These are phyloP conservation scores for Pseudopyricularia cyperi DNA, from an alignment of 2,329 filamentous ascomycete genomes.

Conservation along the genomic window DNA sequence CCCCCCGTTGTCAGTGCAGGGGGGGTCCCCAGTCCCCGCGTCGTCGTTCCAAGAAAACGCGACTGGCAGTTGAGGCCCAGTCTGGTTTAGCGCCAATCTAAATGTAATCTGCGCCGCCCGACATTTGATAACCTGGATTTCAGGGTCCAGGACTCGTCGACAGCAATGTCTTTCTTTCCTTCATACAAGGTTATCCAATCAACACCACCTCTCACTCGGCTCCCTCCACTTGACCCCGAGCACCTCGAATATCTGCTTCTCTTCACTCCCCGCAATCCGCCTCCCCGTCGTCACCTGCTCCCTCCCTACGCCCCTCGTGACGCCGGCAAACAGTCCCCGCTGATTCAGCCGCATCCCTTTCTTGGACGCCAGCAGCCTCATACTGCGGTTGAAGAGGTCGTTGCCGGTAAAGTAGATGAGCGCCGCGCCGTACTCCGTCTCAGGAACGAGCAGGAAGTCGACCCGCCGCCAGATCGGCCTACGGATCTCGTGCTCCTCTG, in stretches of 20 bases:
- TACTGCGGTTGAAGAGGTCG: conserved; percentile 84
- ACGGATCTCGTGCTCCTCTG: background rate
- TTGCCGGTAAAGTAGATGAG: conserved; percentile 94
- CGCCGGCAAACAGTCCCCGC: conserved; percentile 60
- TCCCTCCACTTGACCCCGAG: conserved; percentile 77
- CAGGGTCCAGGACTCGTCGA: background rate
- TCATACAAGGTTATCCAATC: conserved; percentile 10
- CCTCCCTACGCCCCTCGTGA: conserved; percentile 44
- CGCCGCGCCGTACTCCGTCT: conserved; percentile 67
- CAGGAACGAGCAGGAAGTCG: conserved; percentile 74
- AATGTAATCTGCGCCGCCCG: too few species aligned
- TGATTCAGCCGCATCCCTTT: conserved; percentile 82
- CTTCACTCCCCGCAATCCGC: conserved; percentile 60
- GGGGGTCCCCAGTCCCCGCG: too few species aligned
- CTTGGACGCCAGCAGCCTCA: conserved; percentile 61
- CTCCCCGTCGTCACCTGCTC: conserved; percentile 53
- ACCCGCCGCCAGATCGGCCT: conserved; percentile 60
- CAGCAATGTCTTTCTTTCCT: background rate
- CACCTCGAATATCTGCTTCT: conserved; percentile 69
- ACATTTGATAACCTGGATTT: background rate
- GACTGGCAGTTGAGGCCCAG: too few species aligned
- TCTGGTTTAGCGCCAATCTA: too few species aligned
- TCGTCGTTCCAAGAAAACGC: conserved; percentile 16
- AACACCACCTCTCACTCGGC: conserved; percentile 66
- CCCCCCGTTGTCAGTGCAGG: conserved; percentile 58